Evolutionary conservation across 2,329 filamentous ascomycete genomes (phyloP).

Genomic region (Colletotrichum costaricense): DNA sequence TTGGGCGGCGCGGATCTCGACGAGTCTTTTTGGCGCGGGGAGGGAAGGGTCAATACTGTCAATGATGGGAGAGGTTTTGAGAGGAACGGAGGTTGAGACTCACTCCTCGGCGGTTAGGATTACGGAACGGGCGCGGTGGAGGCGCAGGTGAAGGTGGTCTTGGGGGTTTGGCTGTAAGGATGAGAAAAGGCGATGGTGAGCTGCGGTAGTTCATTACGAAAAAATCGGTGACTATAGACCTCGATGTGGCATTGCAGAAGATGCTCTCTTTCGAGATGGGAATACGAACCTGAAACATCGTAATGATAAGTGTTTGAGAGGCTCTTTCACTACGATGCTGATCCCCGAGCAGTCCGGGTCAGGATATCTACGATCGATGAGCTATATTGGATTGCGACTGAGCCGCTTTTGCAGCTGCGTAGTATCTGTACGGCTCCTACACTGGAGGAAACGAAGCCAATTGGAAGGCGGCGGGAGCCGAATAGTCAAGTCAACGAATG

Average conservation of each 20-base stretch:
- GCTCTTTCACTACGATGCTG: not conserved
- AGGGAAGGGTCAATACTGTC: not conserved
- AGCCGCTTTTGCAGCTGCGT: not conserved
- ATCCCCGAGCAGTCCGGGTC: too few species aligned
- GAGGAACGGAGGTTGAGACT: conserved; percentile 41
- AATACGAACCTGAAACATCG: conserved; percentile 34
- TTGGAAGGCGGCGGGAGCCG: not conserved
- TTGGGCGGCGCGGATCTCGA: conserved; percentile 94
- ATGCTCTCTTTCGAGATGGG: not conserved
- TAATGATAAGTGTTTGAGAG: not conserved
- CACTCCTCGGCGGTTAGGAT: conserved; percentile 83
- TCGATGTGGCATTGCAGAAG: not conserved
- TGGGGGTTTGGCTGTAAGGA: conserved; percentile 71
- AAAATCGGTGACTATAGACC: too few species aligned
- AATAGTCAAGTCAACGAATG: not conserved
- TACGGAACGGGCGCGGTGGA: conserved; percentile 86
- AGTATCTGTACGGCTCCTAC: not conserved
- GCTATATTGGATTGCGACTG: not conserved
- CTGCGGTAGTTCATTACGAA: not conserved
- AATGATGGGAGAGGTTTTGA: too few species aligned
- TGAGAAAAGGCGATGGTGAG: not conserved
- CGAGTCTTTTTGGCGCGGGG: conserved; percentile 64
- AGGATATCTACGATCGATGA: not conserved
- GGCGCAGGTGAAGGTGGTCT: conserved; percentile 80
- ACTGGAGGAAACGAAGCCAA: not conserved